A percentile compares a stretch with the other conserved stretches of the same genome.
Conservation (phyloP, 768 basidiomycete genomes). For the Leccinum truebloodii region DNA sequence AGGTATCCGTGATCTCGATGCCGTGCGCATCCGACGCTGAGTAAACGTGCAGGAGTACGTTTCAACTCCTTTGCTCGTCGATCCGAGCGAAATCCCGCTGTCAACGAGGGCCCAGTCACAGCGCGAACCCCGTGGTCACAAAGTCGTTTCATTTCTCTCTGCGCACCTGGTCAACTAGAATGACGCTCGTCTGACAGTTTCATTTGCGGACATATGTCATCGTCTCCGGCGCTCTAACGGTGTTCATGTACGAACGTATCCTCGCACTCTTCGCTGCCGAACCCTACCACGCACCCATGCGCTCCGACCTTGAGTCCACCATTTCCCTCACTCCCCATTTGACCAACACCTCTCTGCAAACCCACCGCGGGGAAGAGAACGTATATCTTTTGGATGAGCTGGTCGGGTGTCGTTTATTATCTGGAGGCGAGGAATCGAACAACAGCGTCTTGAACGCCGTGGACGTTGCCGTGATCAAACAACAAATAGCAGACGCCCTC, state of each 20-base stretch:
- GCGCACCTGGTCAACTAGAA: constrained; percentile 1
- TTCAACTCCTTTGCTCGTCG: constrained; percentile 71
- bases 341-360: constrained; percentile 91
- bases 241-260: constrained; percentile 81
- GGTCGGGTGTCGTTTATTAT: constrained; percentile 58
- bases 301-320: constrained; percentile 27
- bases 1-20: constrained; percentile 49
- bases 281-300: constrained; percentile 57
- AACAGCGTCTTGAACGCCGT: constrained; percentile 20
- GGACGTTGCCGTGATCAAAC: constrained; percentile 54
- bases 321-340: constrained; percentile 65
- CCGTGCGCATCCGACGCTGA: constrained; percentile 7
- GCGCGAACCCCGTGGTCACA: constrained; percentile 47
- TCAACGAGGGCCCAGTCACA: constrained; percentile 18
- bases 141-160: constrained; percentile 44
- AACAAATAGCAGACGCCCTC: constrained; percentile 64
- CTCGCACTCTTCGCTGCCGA: constrained; percentile 86
- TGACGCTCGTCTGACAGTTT: constrained; percentile 56
- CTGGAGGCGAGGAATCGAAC: constrained; percentile 25
- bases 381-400: constrained; percentile 85
- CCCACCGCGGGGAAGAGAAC: constrained; percentile 58
- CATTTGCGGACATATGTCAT: constrained; percentile 91
- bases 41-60: constrained; percentile 74
- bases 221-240: constrained; percentile 69
- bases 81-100: constrained; percentile 51